Conservation (phyloP, 768 basidiomycete genomes). For the Tephrocybe sp. region DNA sequence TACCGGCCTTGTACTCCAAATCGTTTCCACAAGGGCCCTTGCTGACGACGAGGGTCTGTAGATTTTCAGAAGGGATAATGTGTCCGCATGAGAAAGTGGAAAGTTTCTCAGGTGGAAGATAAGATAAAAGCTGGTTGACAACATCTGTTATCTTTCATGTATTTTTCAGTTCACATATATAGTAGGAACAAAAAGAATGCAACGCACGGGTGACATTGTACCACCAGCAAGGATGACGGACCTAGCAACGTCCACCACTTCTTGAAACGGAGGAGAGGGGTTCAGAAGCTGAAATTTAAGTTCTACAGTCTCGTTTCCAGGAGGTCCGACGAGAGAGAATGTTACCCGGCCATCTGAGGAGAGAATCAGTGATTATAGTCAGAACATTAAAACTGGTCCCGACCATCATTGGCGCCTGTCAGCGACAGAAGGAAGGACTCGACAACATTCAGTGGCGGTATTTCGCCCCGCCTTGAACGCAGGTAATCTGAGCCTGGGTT, state of each 20-base stretch:
- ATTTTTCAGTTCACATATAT: background rate
- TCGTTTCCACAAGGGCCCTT: slow-evolving; percentile 73
- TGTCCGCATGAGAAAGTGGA: slow-evolving; percentile 88
- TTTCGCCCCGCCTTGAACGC: slow-evolving; percentile 35
- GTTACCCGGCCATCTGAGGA: slow-evolving; percentile 71
- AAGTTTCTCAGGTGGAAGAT: slow-evolving; percentile 58
- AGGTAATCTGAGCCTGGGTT: slow-evolving; percentile 10
- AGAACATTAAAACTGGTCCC: slow-evolving; percentile 1
- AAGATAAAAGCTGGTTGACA: slow-evolving; percentile 72
- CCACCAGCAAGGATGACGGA: slow-evolving; percentile 93
- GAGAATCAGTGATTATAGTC: background rate
- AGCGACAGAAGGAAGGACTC: slow-evolving; percentile 78
- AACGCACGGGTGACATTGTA: slow-evolving; percentile 95
- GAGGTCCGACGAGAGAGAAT: slow-evolving; percentile 42
- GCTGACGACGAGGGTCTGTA: slow-evolving; percentile 70
- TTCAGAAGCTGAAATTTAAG: slow-evolving; percentile 93
- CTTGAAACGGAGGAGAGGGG: slow-evolving; percentile 80
- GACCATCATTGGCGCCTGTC: slow-evolving; percentile 76
- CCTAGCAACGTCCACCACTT: slow-evolving; percentile 78
- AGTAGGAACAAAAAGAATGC: background rate
- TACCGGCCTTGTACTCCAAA: slow-evolving; percentile 79
- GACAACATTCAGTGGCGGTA: slow-evolving; percentile 76
- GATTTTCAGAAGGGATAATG: slow-evolving; percentile 78
- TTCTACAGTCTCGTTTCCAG: slow-evolving; percentile 47
- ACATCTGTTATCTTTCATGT: slow-evolving; percentile 81